Conservation (phyloP, 1,139 yeast genomes). For the Trichomonascaceae sp. region DNA sequence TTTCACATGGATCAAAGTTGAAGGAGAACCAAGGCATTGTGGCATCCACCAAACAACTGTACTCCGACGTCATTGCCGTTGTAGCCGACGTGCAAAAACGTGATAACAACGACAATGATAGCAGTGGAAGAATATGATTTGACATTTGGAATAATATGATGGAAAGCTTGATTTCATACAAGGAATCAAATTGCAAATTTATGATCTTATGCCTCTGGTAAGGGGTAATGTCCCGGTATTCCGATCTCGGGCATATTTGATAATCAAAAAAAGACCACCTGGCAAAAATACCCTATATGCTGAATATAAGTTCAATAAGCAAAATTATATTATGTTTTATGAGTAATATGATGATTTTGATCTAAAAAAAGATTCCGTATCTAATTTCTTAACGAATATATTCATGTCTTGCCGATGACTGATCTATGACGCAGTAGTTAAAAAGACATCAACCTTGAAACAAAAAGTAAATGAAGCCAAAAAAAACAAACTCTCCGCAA, state of each 20-base stretch:
- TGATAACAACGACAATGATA: constrained; percentile 3
- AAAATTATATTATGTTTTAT: no score
- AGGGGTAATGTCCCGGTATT: background rate
- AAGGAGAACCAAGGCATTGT: constrained; percentile 76
- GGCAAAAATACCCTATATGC: background rate
- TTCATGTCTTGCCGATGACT: background rate
- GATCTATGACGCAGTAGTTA: background rate
- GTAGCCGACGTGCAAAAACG: constrained; percentile 5
- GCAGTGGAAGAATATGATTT: constrained; percentile 1
- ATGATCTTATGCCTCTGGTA: background rate
- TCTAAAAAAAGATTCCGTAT: background rate
- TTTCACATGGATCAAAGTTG: constrained; percentile 81
- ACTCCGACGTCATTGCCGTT: constrained; percentile 51
- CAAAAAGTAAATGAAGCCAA: background rate
- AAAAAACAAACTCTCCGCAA: background rate
- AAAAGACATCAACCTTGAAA: background rate
- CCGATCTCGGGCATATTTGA: background rate
- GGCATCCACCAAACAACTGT: constrained; percentile 69
- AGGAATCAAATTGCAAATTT: background rate
- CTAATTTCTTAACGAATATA: background rate
- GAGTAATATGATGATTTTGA: no score
- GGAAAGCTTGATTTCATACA: background rate
- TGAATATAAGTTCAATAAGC: background rate
- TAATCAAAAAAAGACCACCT: no score
- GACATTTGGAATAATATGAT: background rate